A percentile compares a stretch with the other conserved stretches of the same genome.
phyloP scores from a whole-genome alignment of 2,329 filamentous ascomycete genomes.

The Epicoccum nigrum region DNA sequence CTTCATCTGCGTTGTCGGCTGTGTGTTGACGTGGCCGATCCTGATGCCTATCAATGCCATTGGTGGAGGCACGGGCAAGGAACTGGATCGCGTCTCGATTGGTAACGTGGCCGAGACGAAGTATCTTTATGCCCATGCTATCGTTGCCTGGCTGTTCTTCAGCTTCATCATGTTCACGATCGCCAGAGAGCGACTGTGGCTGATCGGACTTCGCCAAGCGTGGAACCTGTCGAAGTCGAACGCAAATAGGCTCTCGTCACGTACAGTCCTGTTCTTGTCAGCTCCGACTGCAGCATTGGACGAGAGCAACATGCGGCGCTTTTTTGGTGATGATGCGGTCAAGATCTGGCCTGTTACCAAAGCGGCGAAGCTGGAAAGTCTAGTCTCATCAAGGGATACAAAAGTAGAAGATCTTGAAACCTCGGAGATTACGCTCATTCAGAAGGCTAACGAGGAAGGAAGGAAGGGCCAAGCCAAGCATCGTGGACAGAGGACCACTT shows the following conservation, averaged over 20 bases:
- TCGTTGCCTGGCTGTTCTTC: slow-evolving; percentile 82
- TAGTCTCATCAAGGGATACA: slow-evolving; percentile 81
- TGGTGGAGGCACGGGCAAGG: slow-evolving; percentile 66
- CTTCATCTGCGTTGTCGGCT: slow-evolving; percentile 82
- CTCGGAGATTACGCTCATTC: slow-evolving; percentile 86
- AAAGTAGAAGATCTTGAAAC: slow-evolving; percentile 81
- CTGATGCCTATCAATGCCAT: slow-evolving; percentile 89
- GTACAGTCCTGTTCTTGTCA: slow-evolving; percentile 86
- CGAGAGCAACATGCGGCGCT: slow-evolving; percentile 74
- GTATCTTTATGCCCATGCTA: slow-evolving; percentile 77
- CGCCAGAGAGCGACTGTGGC: slow-evolving; percentile 86
- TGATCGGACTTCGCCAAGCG: slow-evolving; percentile 90
- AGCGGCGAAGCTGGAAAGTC: slow-evolving; percentile 75
- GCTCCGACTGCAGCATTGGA: slow-evolving; percentile 81
- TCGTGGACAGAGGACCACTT: slow-evolving; percentile 54
- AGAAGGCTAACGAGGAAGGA: slow-evolving; percentile 74
- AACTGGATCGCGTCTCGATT: slow-evolving; percentile 81
- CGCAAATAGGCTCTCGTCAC: slow-evolving; percentile 82
- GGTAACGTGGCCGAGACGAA: slow-evolving; percentile 72
- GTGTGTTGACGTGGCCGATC: slow-evolving; percentile 83
- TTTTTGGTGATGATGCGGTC: slow-evolving; percentile 82
- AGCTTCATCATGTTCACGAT: slow-evolving; percentile 87
- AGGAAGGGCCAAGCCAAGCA: slow-evolving; percentile 66
- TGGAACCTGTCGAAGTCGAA: slow-evolving; percentile 87
- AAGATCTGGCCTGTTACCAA: slow-evolving; percentile 85